phyloP scores from a whole-genome alignment of 1,139 yeast species.

The Arxiozyma telluris region DNA sequence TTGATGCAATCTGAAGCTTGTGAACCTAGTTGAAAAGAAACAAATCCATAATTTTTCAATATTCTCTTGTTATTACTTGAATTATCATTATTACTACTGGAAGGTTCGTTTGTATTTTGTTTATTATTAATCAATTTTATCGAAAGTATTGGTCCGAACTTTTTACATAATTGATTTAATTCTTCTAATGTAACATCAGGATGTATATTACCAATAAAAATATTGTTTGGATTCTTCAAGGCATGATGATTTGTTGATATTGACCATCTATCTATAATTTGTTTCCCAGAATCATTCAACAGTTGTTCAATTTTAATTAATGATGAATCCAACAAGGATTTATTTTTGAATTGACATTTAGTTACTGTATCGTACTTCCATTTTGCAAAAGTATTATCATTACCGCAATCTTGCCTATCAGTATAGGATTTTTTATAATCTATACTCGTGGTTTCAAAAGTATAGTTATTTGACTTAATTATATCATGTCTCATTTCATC shows the following conservation, averaged over 20 bases:
- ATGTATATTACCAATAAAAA: conserved; percentile 46
- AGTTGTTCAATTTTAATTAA: background rate
- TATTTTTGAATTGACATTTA: conserved; percentile 25
- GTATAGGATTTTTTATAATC: conserved; percentile 14
- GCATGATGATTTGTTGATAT: conserved; percentile 32
- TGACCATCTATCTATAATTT: conserved; percentile 21
- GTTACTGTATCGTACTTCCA: conserved; percentile 24
- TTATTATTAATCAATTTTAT: conserved; percentile 35
- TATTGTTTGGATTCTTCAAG: conserved; percentile 56
- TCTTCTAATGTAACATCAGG: conserved; percentile 36
- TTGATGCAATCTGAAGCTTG: conserved; percentile 40
- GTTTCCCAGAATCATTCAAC: conserved; percentile 3
- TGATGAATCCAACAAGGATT: conserved; percentile 2
- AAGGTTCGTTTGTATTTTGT: conserved; percentile 13
- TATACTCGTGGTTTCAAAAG: conserved; percentile 19
- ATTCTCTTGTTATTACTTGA: conserved; percentile 16
- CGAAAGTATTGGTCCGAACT: conserved; percentile 38
- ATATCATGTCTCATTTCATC: conserved; percentile 18
- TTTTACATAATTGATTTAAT: conserved; percentile 33
- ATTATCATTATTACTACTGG: conserved; percentile 19
- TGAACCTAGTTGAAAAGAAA: conserved; percentile 35
- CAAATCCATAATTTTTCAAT: conserved; percentile 39
- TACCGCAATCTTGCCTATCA: conserved; percentile 6
- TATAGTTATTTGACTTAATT: conserved; percentile 17
- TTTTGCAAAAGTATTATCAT: conserved; percentile 4